Evolutionary conservation across 176 grass and related monocot species (phyloP).

Genomic region (Eragrostis nindensis): DNA sequence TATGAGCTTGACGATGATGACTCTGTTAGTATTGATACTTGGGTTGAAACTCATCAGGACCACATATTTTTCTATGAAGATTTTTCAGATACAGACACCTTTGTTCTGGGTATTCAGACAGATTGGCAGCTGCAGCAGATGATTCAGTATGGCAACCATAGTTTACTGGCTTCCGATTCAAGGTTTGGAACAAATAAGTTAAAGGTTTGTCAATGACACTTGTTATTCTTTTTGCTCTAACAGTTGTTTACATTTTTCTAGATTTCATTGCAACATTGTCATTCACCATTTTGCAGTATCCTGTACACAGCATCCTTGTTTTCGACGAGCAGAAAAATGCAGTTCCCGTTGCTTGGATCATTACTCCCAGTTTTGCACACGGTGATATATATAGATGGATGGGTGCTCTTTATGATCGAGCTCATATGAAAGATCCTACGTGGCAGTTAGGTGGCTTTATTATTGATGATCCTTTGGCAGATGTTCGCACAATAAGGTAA

Average conservation of each 20-base stretch:
- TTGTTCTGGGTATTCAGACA: constrained; percentile 88
- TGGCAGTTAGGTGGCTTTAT: constrained; percentile 97
- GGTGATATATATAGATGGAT: constrained; percentile 86
- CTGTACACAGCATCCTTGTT: constrained; percentile 91
- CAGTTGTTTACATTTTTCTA: constrained; percentile 26
- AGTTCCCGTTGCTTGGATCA: constrained; percentile 87
- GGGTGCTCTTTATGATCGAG: constrained; percentile 84
- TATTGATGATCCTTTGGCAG: constrained; percentile 82
- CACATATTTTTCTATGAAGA: constrained; percentile 85
- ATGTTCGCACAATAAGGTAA: constrained; percentile 81
- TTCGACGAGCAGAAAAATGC: constrained; percentile 84
- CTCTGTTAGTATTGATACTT: constrained; percentile 63
- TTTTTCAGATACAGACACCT: constrained; percentile 76
- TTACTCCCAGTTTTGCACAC: constrained; percentile 74
- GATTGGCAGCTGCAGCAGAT: constrained; percentile 98
- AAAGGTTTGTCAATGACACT: constrained; percentile 60
- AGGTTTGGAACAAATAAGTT: constrained; percentile 93
- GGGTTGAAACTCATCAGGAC: constrained; percentile 87
- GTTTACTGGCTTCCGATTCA: constrained; percentile 89
- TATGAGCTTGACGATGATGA: constrained; percentile 85
- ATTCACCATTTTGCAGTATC: constrained; percentile 77
- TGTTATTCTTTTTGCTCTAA: constrained; percentile 23
- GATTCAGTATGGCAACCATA: constrained; percentile 81
- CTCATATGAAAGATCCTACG: constrained; percentile 80
- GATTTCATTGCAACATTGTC: constrained; percentile 41